These are phyloP conservation scores for Zopfochytrium polystomum DNA, from an alignment of 371 early-diverging fungal genomes.

Conservation along the genomic window DNA sequence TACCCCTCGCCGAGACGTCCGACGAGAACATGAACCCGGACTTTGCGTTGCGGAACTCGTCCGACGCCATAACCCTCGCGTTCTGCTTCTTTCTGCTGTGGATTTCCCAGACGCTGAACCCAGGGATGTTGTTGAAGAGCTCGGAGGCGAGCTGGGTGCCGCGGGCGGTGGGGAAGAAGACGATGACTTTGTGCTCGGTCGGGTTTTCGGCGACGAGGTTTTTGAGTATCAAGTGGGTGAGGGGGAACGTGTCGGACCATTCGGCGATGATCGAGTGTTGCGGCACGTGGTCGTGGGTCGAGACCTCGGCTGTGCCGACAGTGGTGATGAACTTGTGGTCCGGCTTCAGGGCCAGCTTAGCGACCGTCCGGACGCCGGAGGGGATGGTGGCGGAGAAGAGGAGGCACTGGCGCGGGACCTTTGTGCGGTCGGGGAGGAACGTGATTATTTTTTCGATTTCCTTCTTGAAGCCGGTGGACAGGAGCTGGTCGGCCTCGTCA, in stretches of 20 bases:
- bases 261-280: slow-evolving; percentile 73
- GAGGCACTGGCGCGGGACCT: slow-evolving; percentile 95
- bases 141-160: slow-evolving; percentile 72
- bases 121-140: slow-evolving; percentile 42
- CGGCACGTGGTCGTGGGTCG: slow-evolving; percentile 65
- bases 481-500: slow-evolving; percentile 98
- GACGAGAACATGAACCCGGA: slow-evolving; percentile 86
- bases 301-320: slow-evolving; percentile 78
- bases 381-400: slow-evolving; percentile 98
- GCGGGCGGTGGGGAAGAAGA: slow-evolving; percentile 85
- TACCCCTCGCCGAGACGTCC: slow-evolving; percentile 99
- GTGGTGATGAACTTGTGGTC: slow-evolving; percentile 76
- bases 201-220: slow-evolving; percentile 45
- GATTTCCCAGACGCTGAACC: slow-evolving; percentile 60
- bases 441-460: slow-evolving; percentile 82
- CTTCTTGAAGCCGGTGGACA: slow-evolving; percentile 92
- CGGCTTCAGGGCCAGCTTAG: slow-evolving; percentile 62
- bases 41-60: slow-evolving; percentile 66
- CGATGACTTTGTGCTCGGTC: slow-evolving; percentile 74
- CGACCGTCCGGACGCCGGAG: slow-evolving; percentile 74
- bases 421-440: slow-evolving; percentile 57
- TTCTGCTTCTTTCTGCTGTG: slow-evolving; percentile 79
- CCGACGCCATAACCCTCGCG: slow-evolving; percentile 68
- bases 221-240: slow-evolving; percentile 61
- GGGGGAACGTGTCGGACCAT: slow-evolving; percentile 57